Evolutionary conservation across 345 rosid genomes (phyloP).

Genomic region (Hypericum androsaemum): DNA sequence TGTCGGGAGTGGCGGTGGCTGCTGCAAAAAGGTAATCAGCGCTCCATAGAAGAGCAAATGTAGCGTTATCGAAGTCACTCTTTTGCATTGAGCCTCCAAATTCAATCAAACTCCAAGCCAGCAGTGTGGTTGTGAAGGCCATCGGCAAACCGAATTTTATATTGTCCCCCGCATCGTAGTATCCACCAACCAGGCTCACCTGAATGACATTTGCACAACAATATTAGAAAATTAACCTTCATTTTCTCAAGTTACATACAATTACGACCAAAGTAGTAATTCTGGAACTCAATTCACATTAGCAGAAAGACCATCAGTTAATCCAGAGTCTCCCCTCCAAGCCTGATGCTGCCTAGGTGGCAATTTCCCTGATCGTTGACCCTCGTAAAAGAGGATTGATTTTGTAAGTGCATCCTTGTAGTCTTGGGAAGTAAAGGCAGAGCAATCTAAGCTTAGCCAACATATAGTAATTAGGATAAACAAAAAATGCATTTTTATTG

Average conservation of each 20-base stretch:
- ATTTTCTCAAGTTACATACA: too few species aligned
- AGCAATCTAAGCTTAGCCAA: background rate
- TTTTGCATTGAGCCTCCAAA: conserved; percentile 70
- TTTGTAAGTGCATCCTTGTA: conserved; percentile 86
- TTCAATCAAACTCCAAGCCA: too few species aligned
- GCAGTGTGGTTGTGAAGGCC: too few species aligned
- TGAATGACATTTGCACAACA: conserved; percentile 19
- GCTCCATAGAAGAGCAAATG: conserved; percentile 79
- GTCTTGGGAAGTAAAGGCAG: conserved; percentile 54
- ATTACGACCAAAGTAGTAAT: background rate
- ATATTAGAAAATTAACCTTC: background rate
- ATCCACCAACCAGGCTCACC: conserved; percentile 92
- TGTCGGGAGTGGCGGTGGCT: too few species aligned
- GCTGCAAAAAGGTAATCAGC: too few species aligned
- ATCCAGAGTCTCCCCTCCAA: conserved; percentile 87
- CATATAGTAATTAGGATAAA: background rate
- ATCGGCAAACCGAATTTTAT: too few species aligned
- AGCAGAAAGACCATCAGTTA: conserved; percentile 75
- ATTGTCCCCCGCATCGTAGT: conserved; percentile 99
- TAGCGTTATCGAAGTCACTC: conserved; percentile 36
- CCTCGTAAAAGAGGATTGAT: conserved; percentile 83
- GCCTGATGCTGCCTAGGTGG: conserved; percentile 70
- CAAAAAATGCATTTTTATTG: background rate
- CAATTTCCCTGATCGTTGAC: too few species aligned
- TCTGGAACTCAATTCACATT: conserved; percentile 24